Percentiles rank a stretch among this genome's conserved stretches.
Conservation (phyloP, 2,329 filamentous ascomycete genomes). For the Fusarium praegraminearum region DNA sequence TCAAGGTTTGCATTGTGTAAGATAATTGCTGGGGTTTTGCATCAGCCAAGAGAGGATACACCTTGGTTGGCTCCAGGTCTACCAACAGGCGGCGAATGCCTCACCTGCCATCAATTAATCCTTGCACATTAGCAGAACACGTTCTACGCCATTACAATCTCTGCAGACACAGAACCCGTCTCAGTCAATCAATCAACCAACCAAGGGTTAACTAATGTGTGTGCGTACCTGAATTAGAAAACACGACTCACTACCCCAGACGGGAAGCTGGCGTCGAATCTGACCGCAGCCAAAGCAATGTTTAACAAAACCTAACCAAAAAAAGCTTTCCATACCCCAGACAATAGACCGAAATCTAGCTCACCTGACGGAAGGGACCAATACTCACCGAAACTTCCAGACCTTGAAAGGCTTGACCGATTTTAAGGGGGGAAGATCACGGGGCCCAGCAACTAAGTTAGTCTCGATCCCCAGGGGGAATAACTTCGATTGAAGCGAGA, state of each 20-base stretch:
- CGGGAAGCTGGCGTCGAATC: conserved; percentile 32
- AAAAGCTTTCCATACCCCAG: conserved; percentile 24
- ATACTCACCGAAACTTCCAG: conserved; percentile 46
- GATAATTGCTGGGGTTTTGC: conserved; percentile 40
- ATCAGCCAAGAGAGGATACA: conserved; percentile 37
- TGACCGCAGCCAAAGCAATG: conserved; percentile 19
- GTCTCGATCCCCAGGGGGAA: conserved; percentile 29
- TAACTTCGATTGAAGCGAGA: conserved; percentile 19
- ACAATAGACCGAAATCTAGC: conserved; percentile 23
- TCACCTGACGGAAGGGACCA: conserved; percentile 42
- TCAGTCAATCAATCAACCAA: not conserved
- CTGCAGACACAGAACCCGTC: conserved; percentile 16
- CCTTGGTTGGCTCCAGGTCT: conserved; percentile 27
- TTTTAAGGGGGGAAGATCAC: conserved; percentile 41
- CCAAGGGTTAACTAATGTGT: not conserved
- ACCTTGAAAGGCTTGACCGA: conserved; percentile 34
- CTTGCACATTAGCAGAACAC: conserved; percentile 16
- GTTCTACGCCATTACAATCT: conserved; percentile 20
- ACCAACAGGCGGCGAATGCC: conserved; percentile 20
- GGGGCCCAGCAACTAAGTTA: conserved; percentile 31
- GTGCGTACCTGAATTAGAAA: conserved; percentile 26
- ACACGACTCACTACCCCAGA: conserved; percentile 42
- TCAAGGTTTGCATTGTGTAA: conserved; percentile 40
- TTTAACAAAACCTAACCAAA: conserved; percentile 28
- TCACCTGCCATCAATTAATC: conserved; percentile 13